Base-by-base conservation (phyloP, 2,329 filamentous ascomycete species). In the Penicillium sp. region DNA sequence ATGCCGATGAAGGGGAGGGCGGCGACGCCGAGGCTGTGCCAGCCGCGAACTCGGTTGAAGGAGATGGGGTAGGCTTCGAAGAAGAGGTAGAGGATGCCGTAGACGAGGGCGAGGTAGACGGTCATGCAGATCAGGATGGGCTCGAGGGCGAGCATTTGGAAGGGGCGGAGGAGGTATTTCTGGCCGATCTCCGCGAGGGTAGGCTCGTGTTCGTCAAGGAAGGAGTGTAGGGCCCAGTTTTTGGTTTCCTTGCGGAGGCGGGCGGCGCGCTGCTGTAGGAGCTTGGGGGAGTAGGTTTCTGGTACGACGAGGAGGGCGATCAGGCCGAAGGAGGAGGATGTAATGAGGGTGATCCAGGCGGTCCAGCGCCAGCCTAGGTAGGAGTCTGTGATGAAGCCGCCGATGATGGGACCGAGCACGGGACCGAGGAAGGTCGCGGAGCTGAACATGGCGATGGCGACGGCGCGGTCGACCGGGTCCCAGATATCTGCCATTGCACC, bases 361-460 rank as follows among this genome's bases (percentile, higher is more conserved):
- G 82, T 86, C 84, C 84, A 87, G 39, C 84, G 75, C 84, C 84
- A 86, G 31, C 83, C 82, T 0, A 86, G 78, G 59, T 79, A 61
- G 17, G 75, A 80, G 48, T 81, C 72, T 1, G 79, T 80, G 25
- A 84, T 78, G 60, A 84, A 85, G 0, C 78, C 80, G 12, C 82
- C 82, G 3, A 82, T 67, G 54, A 86, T 80, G 1, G 83, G 81
- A 0, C 80, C 82, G 0, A 78, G 65, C 3, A 78, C 75, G 2
- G 82, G 82, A 0, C 83, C 83, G 1, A 79, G 72, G 61, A 86
- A 84, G 0, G 81, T 79, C 4, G 78, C 77, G 0, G 70, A 71
- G 1, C 72, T 70, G 62, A 83, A 84, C n/a, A 81, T 67, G 51
- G 74, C 75, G 20, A 81, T 73, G 0, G 79, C 81, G 22, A 82